Evolutionary conservation across 2,329 filamentous ascomycete species (phyloP).

Genomic region (Talaromyces sp.): DNA sequence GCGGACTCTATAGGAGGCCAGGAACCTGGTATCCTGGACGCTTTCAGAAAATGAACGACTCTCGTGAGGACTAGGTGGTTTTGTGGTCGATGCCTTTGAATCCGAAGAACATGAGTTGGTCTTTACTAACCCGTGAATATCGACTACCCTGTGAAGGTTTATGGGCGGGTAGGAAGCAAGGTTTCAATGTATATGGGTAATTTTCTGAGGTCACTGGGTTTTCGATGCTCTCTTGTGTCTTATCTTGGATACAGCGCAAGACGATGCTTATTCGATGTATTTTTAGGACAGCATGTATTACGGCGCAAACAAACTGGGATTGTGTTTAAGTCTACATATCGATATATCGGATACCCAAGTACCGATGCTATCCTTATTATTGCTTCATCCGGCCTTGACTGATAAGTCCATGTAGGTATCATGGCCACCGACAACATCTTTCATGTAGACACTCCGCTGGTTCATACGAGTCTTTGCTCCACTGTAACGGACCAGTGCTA

Average conservation of each 20-base stretch:
- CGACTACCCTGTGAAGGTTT: neutral
- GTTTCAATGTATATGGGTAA: neutral
- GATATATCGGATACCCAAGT: neutral
- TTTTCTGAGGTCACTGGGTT: neutral
- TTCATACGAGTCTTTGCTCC: no score
- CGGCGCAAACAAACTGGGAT: neutral
- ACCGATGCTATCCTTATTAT: neutral
- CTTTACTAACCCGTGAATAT: neutral
- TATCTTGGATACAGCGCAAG: neutral
- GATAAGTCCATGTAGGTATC: no score
- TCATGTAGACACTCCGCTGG: no score
- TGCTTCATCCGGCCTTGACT: neutral
- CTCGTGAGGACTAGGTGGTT: neutral
- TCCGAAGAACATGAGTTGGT: neutral
- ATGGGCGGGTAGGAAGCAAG: neutral
- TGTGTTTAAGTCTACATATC: neutral
- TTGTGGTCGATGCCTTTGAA: neutral
- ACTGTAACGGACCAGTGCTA: no score
- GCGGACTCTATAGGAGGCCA: constrained; percentile 1
- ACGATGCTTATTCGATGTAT: neutral
- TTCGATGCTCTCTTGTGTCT: neutral
- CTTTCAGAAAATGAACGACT: neutral
- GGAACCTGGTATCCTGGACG: neutral
- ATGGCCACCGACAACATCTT: no score
- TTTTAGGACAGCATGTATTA: neutral